Evolutionary conservation across 192 early-diverging fungal species (phyloP).

Genomic region (Entophlyctis luteolus): DNA sequence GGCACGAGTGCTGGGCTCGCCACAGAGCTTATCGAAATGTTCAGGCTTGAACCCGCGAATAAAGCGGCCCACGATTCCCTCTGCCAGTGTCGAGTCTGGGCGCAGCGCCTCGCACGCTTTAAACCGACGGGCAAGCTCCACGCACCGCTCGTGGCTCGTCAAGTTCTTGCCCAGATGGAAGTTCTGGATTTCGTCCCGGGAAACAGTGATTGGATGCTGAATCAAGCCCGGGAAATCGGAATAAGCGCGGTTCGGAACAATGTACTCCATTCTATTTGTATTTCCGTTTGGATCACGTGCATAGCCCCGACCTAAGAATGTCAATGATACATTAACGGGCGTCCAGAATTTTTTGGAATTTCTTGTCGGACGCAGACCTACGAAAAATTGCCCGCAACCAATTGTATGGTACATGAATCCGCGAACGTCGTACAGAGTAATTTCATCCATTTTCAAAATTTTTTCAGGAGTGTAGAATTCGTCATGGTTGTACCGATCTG

Average conservation of each 20-base stretch:
- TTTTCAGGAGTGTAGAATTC: neutral
- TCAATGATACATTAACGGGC: too few species aligned
- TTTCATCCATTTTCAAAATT: neutral
- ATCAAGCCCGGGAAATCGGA: neutral
- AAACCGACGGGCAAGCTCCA: neutral
- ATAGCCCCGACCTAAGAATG: conserved; percentile 7
- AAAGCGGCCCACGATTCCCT: conserved; percentile 10
- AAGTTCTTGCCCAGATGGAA: neutral
- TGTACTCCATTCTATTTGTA: neutral
- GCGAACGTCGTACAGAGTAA: conserved; percentile 3
- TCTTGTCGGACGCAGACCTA: neutral
- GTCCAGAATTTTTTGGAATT: too few species aligned
- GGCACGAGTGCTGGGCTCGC: neutral
- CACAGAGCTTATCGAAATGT: neutral
- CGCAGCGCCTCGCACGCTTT: neutral
- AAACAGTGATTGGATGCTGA: too few species aligned
- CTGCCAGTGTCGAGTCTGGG: neutral
- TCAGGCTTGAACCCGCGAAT: neutral
- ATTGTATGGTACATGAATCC: conserved; percentile 11
- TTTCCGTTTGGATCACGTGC: neutral
- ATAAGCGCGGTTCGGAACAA: neutral
- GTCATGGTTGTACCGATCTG: neutral
- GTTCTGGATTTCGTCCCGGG: neutral
- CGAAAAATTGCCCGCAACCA: neutral
- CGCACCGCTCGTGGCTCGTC: conserved; percentile 1